Evolutionary conservation across 352 stramenopile species (phyloP), one percentile per base, ranked within the genome.

Genomic region (Pythium folliculosum): DNA sequence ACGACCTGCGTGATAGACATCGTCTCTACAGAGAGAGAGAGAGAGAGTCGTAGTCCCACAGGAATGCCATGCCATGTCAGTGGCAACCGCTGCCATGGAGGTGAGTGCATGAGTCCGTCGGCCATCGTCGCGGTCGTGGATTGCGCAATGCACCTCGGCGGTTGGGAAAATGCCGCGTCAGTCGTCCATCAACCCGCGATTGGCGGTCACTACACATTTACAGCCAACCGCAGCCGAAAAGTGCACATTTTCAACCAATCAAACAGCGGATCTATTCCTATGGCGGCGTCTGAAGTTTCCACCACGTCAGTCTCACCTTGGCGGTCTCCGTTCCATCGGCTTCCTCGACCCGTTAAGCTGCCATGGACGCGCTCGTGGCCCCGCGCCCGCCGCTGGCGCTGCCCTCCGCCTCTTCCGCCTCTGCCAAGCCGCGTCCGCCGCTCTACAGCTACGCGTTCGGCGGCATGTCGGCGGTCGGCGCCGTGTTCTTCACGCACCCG

Each of bases 401-500:
- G 10, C 30, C 67, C 16, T 47, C 40, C 19, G 40, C 60, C 6
- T 21, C 27, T 16, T 62, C 63, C n/a, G 19, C 49, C 14, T 27
- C 44, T 6, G 43, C 10, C 27, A 59, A 59, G 60, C 22, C 43
- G 25, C 63, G 65, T 22, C 77, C 82, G 25, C 84, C 86, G 45
- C 68, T 88, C 16, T 77, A 73, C 69, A 90, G 84, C 70, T 94
- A 92, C 71, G 56, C 64, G 37, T 91, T 94, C 65, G 86, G 86
- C 37, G 86, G 86, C n/a, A 49, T 89, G 40, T 89, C 86, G 51
- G 84, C 86, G n/a, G 85, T 94, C 5, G 82, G 84, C 43, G 84
- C 86, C 56, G 86, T 91, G 54, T 92, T 91, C 77, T 94, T 94
- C 75, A 94, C 86, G 56, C 86, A 94, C 64, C 84, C 84, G 65